Base-by-base conservation (phyloP, 148 eudicot genomes). In the Vaccinium myrtillus region DNA sequence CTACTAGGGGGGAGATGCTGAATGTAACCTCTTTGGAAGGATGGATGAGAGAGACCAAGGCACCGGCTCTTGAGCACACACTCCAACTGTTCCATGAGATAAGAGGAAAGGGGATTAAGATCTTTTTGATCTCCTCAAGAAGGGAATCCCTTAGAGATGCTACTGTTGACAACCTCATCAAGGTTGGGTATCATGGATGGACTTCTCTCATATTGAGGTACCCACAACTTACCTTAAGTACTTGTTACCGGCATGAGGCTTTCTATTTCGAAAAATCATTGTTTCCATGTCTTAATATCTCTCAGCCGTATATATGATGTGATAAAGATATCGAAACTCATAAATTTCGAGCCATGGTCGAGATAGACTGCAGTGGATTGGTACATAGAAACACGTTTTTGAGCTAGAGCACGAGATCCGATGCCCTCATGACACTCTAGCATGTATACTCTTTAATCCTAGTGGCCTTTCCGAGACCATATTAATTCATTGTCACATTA, bases 101-200 rank as follows among this genome's bases (percentile, higher is more conserved):
- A 16, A 88, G 85, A 85, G 87, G 84, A 8, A 79, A 73, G 11
- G 91, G 91, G 14, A 49, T 91, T 55, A 83, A 90, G 83, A 86
- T 90, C 78, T 77, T 91, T 74, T 67, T 91, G 51, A 84, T 91
- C 12, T 91, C 92, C 39, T 81, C 92, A 46, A 91, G 93, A 85
- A 87, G 86, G 83, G 93, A 91, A 80, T 51, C 63, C 71, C 87
- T 91, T n/a, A 83, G 92, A 87, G 87, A 83, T 50, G 88, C 92
- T 32, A 91, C 93, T 8, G 84, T 90, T 67, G 89, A 91, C 80
- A 91, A 91, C 85, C 89, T 91, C 70, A 83, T 91, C 59, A 73
- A 90, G 82, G 92, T 85, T 81, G 93, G 92, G 8, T 90, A 84
- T 78, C 90, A 87, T 88, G 93, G 92, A 13, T 91, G 93, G 93